These are phyloP conservation scores for Metarhizium album DNA, from an alignment of 2,329 filamentous ascomycete species.

Conservation along the genomic window DNA sequence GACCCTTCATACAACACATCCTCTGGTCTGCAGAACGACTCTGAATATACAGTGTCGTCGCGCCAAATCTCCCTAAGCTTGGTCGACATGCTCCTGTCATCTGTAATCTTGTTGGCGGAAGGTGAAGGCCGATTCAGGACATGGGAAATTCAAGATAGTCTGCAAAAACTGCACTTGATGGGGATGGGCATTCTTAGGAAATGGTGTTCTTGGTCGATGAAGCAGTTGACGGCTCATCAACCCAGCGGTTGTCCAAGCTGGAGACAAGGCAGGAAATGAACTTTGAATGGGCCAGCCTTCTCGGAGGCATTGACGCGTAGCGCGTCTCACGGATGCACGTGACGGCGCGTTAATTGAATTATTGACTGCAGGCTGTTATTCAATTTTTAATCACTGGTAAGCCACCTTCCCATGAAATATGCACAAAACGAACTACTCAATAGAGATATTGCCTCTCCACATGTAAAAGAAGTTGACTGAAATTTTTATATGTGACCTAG, in stretches of 20 bases:
- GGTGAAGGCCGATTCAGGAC: neutral
- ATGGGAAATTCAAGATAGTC: neutral
- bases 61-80: conserved; percentile 11
- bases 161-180: neutral
- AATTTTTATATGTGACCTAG: too few relatives aligned
- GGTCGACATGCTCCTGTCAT: neutral
- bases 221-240: neutral
- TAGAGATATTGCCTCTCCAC: too few relatives aligned
- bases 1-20: conserved; percentile 46
- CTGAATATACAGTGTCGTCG: conserved; percentile 34
- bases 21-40: conserved; percentile 27
- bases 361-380: neutral
- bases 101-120: neutral
- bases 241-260: neutral
- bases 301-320: conserved; percentile 8
- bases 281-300: neutral
- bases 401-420: neutral
- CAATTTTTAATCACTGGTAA: neutral
- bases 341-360: conserved; percentile 20
- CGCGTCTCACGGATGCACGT: conserved; percentile 26
- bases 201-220: neutral
- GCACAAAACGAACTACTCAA: neutral
- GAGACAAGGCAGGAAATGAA: neutral
- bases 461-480: too few relatives aligned
- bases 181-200: neutral